Conservation (phyloP, 2,329 filamentous ascomycete species). For the Lecanicillium sp. region DNA sequence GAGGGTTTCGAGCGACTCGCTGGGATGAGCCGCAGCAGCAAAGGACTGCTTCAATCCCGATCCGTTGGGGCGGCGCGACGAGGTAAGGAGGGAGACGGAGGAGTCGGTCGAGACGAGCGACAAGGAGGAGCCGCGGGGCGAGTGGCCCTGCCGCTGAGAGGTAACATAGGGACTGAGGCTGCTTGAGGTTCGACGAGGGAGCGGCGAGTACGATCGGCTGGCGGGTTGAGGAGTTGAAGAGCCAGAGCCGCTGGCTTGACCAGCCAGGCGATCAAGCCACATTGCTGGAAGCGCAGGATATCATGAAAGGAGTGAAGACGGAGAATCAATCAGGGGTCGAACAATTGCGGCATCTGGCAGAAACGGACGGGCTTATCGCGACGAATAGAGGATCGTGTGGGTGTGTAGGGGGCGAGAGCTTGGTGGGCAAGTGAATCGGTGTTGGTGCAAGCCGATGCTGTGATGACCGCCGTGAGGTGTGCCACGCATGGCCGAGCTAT, state of each 20-base stretch:
- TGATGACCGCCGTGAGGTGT: too few relatives aligned
- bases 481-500: too few relatives aligned
- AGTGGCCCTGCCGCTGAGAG: conserved; percentile 59
- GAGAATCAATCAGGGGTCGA: too few relatives aligned
- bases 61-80: conserved; percentile 58
- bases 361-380: too few relatives aligned
- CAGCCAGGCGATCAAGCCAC: conserved; percentile 86
- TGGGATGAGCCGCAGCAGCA: conserved; percentile 38
- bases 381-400: too few relatives aligned
- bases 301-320: neutral
- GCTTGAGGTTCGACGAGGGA: conserved; percentile 58
- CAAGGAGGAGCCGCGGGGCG: conserved; percentile 67
- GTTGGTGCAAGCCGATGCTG: too few relatives aligned
- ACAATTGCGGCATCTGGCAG: too few relatives aligned
- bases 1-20: conserved; percentile 66
- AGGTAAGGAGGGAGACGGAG: conserved; percentile 63
- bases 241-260: conserved; percentile 52
- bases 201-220: conserved; percentile 65
- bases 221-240: conserved; percentile 54
- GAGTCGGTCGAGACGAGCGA: conserved; percentile 75
- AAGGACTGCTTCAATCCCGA: conserved; percentile 56
- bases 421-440: too few relatives aligned
- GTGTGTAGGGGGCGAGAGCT: too few relatives aligned
- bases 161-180: conserved; percentile 62
- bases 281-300: conserved; percentile 52